These are phyloP conservation scores for Populus davidiana DNA, from an alignment of 345 rosid species.

Conservation along the genomic window DNA sequence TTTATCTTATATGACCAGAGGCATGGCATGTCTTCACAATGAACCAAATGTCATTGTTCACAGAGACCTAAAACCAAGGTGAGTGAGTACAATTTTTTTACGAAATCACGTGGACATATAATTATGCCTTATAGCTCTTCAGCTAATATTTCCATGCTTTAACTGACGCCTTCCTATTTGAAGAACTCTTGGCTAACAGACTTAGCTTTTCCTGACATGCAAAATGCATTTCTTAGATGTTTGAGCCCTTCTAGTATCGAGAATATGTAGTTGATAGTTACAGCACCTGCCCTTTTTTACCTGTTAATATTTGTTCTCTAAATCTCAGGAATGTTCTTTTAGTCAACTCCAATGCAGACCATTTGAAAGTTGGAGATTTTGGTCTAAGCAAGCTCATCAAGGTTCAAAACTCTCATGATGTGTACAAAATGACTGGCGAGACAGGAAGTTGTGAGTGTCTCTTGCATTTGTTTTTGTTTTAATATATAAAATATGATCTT, in stretches of 20 bases:
- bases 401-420: conserved; percentile 94
- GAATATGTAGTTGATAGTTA: background rate
- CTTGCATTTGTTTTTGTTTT: background rate
- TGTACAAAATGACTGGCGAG: conserved; percentile 99
- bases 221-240: background rate
- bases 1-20: conserved; percentile 47
- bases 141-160: background rate
- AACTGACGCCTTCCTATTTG: background rate
- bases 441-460: conserved; percentile 92
- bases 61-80: conserved; percentile 95
- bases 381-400: conserved; percentile 97
- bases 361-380: conserved; percentile 96
- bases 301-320: conserved; percentile 11
- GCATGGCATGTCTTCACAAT: conserved; percentile 97
- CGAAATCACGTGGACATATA: conserved; percentile 1
- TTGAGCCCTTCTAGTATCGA: background rate
- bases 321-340: conserved; percentile 85
- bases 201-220: background rate
- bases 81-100: conserved; percentile 35
- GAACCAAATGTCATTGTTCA: conserved; percentile 97
- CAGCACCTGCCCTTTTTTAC: background rate
- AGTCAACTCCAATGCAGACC: conserved; percentile 92
- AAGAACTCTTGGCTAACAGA: background rate
- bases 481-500: conserved; percentile 6
- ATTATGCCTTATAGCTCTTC: background rate